phyloP scores from a whole-genome alignment of 2,329 filamentous ascomycete genomes.

The Fonsecaea erecta region DNA sequence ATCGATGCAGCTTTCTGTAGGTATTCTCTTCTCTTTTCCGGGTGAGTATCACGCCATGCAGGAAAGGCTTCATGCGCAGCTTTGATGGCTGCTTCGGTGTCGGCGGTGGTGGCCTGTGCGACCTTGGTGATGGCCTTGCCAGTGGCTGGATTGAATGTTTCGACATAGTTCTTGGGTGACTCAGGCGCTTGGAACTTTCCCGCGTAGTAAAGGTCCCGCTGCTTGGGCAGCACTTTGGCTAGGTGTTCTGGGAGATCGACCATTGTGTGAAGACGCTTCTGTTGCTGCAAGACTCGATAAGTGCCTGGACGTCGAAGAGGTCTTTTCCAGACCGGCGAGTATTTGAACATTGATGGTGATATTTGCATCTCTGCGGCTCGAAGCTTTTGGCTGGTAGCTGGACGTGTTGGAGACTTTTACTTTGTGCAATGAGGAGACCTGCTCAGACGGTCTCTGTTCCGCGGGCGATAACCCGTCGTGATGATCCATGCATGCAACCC shows the following conservation, averaged over 20 bases:
- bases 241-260: neutral
- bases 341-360: neutral
- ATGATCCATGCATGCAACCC: neutral
- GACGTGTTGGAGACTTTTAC: neutral
- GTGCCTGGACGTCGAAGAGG: neutral
- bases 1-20: slow-evolving; percentile 39
- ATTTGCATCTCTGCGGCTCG: neutral
- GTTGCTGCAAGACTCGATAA: neutral
- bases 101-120: slow-evolving; percentile 31
- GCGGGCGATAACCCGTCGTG: neutral
- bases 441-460: neutral
- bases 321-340: neutral
- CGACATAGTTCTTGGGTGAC: neutral
- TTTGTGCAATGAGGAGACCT: too few relatives aligned
- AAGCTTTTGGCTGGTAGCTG: neutral
- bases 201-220: neutral
- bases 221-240: neutral
- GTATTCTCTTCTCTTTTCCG: slow-evolving; percentile 35
- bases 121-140: slow-evolving; percentile 35
- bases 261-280: neutral
- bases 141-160: slow-evolving; percentile 38
- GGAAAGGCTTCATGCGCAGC: slow-evolving; percentile 35
- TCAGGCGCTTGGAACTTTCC: neutral
- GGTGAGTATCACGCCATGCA: slow-evolving; percentile 36
- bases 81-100: slow-evolving; percentile 35